phyloP scores from a whole-genome alignment of 2,329 filamentous ascomycete genomes.

The Microsporum canis region DNA sequence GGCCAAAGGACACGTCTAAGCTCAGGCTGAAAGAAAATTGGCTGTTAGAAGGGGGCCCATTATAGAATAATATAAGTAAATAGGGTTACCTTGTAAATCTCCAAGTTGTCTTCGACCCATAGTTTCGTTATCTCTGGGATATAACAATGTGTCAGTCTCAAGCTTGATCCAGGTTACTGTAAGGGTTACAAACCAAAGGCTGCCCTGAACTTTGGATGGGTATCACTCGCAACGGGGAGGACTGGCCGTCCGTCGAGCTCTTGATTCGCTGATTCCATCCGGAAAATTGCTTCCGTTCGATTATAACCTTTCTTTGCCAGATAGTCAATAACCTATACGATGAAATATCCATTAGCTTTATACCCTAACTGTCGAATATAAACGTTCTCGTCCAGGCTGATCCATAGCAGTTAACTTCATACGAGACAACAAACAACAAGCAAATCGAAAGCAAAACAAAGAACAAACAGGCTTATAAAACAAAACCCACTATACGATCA shows the following conservation, averaged over 20 bases:
- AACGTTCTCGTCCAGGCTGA: neutral
- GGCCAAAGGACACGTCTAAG: conserved; percentile 83
- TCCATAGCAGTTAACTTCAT: no score
- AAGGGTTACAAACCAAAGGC: conserved; percentile 46
- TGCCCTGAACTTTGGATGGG: conserved; percentile 64
- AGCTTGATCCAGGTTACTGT: neutral
- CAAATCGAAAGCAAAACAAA: neutral
- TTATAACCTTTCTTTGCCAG: conserved; percentile 91
- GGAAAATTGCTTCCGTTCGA: conserved; percentile 80
- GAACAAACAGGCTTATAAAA: neutral
- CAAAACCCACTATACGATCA: neutral
- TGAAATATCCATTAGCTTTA: conserved; percentile 1
- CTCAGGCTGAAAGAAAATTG: conserved; percentile 53
- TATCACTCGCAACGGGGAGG: conserved; percentile 54
- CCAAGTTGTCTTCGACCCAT: conserved; percentile 86
- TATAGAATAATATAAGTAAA: conserved; percentile 7
- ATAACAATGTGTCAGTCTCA: neutral
- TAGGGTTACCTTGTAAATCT: conserved; percentile 69
- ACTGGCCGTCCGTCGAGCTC: conserved; percentile 71
- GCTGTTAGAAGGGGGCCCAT: conserved; percentile 6
- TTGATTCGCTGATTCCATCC: conserved; percentile 76
- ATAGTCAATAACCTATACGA: conserved; percentile 65
- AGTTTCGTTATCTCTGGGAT: conserved; percentile 52
- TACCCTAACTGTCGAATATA: neutral
- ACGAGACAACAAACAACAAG: neutral